phyloP scores from a whole-genome alignment of 2,329 filamentous ascomycete species.

The Arthroderma sp. region DNA sequence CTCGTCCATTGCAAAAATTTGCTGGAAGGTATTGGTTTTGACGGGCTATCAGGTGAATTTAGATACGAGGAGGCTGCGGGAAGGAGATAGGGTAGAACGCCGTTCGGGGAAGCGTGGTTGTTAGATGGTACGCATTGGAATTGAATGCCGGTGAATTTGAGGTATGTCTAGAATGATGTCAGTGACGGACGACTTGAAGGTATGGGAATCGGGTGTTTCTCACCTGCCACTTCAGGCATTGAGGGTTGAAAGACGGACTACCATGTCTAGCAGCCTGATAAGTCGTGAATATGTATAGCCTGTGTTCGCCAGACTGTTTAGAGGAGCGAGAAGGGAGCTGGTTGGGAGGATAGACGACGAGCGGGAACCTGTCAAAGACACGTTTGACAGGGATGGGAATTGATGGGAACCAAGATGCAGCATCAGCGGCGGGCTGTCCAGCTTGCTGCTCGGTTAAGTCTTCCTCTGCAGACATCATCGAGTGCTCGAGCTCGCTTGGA shows the following conservation, averaged over 20 bases:
- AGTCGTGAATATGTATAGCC: constrained; percentile 65
- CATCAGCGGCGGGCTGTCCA: constrained; percentile 6
- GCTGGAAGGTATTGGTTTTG: constrained; percentile 43
- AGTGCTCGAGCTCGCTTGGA: constrained; percentile 5
- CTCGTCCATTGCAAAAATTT: constrained; percentile 58
- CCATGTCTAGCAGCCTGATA: constrained; percentile 47
- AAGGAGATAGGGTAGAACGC: constrained; percentile 76
- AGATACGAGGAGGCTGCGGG: constrained; percentile 26
- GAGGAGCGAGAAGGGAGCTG: constrained; percentile 52
- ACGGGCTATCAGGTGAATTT: constrained; percentile 24
- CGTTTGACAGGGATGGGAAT: constrained; percentile 60
- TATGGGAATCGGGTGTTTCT: constrained; percentile 15
- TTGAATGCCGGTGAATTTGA: constrained; percentile 60
- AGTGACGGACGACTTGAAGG: not conserved
- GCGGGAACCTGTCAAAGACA: constrained; percentile 74
- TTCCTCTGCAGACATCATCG: constrained; percentile 15
- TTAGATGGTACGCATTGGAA: constrained; percentile 59
- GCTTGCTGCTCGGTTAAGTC: not conserved
- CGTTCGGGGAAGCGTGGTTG: constrained; percentile 86
- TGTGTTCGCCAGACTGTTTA: constrained; percentile 33
- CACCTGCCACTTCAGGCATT: constrained; percentile 94
- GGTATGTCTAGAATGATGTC: constrained; percentile 51
- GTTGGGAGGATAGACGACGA: constrained; percentile 62
- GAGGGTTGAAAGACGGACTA: constrained; percentile 73
- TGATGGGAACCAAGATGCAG: constrained; percentile 23